Evolutionary conservation across 2,329 filamentous ascomycete species (phyloP), one percentile per base, ranked within the genome.

Genomic region (Penicillium brasilianum): DNA sequence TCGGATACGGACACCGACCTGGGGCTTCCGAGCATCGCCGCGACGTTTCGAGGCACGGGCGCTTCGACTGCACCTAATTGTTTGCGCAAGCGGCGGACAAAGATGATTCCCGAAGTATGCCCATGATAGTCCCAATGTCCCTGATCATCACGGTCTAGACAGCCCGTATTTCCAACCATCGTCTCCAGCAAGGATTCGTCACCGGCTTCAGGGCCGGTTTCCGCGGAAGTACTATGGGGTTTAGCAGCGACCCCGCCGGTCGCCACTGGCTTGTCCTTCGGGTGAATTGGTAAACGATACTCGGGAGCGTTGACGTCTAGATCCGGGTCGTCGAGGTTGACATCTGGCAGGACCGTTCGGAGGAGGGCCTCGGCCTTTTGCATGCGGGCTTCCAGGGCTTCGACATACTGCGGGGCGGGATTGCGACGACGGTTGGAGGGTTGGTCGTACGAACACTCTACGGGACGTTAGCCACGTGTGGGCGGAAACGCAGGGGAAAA

Each of bases 91-190:
- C 91, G 88, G 65, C 88, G 87, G 69, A 97, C 85, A 75, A 97
- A 99, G 64, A 94, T 92, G 46, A 93, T 85, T 2, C 94, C 93
- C 0, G 95, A 98, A 0, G 94, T 97, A 65, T 91, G 90, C 51
- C 95, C 95, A 72, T 96, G 92, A 71, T 97, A 99, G 76, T 98
- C 93, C 88, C 93, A 96, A 69, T 95, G 88, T 44, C 94, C 94
- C 69, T 89, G 88, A 68, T 98, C 94, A 70, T 96, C 93, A 36
- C 98, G 84, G 71, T 98, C 94, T 18, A 99, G 84, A 73, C 93
- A 91, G 37, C 94, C 95, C 2, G 94, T 92, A 44, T 91, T 91
- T 73, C 94, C 91, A 60, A 98, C 93, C 94, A 99, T 98, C 30
- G 93, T 96, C 72, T 94, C 89, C 28, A 99, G 82, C 66, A 94